phyloP scores from a whole-genome alignment of 345 rosid genomes.

The Lumnitzera littorea region DNA sequence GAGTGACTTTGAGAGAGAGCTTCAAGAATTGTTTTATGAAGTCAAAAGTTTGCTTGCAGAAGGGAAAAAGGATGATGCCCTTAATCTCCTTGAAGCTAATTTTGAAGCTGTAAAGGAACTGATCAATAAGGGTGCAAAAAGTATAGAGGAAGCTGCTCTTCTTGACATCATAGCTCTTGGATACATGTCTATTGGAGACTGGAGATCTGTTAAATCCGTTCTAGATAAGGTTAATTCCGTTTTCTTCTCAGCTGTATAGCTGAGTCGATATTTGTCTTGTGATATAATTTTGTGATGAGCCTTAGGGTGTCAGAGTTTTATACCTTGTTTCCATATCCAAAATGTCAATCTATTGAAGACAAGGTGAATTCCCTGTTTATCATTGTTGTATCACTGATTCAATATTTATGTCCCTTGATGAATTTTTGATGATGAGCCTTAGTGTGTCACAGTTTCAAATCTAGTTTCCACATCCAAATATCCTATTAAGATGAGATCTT shows the following conservation, averaged over 20 bases:
- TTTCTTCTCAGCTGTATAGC: background rate
- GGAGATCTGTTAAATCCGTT: constrained; percentile 36
- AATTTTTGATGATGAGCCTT: no score
- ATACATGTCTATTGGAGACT: constrained; percentile 61
- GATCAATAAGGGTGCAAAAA: constrained; percentile 45
- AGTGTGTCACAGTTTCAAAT: no score
- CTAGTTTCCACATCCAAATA: no score
- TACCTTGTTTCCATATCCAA: no score
- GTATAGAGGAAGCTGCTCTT: constrained; percentile 69
- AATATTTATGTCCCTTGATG: background rate
- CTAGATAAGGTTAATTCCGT: constrained; percentile 42
- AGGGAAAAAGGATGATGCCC: constrained; percentile 56
- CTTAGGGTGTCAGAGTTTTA: no score
- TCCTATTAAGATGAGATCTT: no score
- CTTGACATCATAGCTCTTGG: constrained; percentile 79
- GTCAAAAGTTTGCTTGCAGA: constrained; percentile 47
- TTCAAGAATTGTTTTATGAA: constrained; percentile 66
- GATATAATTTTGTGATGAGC: no score
- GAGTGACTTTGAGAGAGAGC: constrained; percentile 49
- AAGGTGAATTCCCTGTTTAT: no score
- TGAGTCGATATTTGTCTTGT: background rate
- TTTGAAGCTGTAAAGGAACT: constrained; percentile 62
- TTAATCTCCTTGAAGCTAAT: constrained; percentile 75
- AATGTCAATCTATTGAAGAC: no score
- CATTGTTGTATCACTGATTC: no score